These are phyloP conservation scores for Leucocoprinus sp. DNA, from an alignment of 768 basidiomycete species.

Conservation along the genomic window DNA sequence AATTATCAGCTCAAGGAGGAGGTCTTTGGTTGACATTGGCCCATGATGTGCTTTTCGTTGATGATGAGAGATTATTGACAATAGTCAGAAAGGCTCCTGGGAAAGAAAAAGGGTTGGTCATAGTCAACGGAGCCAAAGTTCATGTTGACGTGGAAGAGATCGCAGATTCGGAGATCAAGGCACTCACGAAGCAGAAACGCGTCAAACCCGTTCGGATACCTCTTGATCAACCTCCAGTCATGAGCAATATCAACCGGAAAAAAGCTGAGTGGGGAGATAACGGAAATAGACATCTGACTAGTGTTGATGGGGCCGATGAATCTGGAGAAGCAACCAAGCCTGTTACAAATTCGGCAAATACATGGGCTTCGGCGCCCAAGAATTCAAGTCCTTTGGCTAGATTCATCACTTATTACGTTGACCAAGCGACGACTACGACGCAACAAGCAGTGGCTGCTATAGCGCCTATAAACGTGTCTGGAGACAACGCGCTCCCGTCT, in stretches of 20 bases:
- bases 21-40: slow-evolving; percentile 91
- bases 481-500: slow-evolving; percentile 35
- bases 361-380: slow-evolving; percentile 53
- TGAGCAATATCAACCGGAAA: slow-evolving; percentile 59
- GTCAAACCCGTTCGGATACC: slow-evolving; percentile 82
- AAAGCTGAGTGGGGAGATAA: slow-evolving; percentile 68
- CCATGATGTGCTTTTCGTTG: slow-evolving; percentile 73
- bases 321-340: slow-evolving; percentile 11
- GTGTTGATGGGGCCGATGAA: slow-evolving; percentile 7
- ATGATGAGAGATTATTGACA: slow-evolving; percentile 66
- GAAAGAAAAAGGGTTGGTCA: slow-evolving; percentile 75
- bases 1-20: slow-evolving; percentile 78
- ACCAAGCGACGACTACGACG: slow-evolving; percentile 65
- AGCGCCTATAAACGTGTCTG: slow-evolving; percentile 42
- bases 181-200: slow-evolving; percentile 75
- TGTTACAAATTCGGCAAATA: slow-evolving; percentile 13
- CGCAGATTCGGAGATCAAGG: slow-evolving; percentile 78
- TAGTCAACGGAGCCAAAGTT: slow-evolving; percentile 83
- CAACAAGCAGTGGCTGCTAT: slow-evolving; percentile 75
- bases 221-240: slow-evolving; percentile 86
- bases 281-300: slow-evolving; percentile 17
- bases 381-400: slow-evolving; percentile 62
- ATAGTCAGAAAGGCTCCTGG: slow-evolving; percentile 71
- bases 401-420: slow-evolving; percentile 69
- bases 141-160: slow-evolving; percentile 86